A percentile compares a stretch with the other conserved stretches of the same genome.
These are phyloP conservation scores for Calendula officinalis DNA, from an alignment of 129 eudicot genomes.

Conservation along the genomic window DNA sequence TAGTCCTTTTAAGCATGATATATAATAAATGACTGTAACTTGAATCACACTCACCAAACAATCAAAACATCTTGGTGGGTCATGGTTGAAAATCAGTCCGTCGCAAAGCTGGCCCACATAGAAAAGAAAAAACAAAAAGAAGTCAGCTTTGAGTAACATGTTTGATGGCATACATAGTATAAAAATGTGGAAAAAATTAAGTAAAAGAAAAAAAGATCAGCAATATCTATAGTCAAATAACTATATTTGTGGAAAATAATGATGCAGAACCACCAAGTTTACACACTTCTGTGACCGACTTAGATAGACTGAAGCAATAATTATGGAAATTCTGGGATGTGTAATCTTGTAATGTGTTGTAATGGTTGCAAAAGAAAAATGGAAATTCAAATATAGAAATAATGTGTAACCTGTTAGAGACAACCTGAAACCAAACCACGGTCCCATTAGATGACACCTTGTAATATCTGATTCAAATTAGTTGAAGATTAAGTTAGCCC, in stretches of 20 bases:
- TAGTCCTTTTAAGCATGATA: slow-evolving; percentile 13
- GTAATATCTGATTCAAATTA: slow-evolving; percentile 65
- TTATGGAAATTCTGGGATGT: neutral
- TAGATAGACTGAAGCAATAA: slow-evolving; percentile 10
- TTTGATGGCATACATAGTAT: slow-evolving; percentile 4
- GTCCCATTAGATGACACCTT: slow-evolving; percentile 81
- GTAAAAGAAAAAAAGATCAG: neutral
- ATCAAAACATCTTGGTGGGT: slow-evolving; percentile 74
- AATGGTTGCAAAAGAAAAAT: slow-evolving; percentile 2
- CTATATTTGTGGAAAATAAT: neutral
- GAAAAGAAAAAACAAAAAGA: slow-evolving; percentile 20
- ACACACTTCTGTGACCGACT: neutral
- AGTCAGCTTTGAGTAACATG: slow-evolving; percentile 26
- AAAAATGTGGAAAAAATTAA: slow-evolving; percentile 1
- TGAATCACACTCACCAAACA: slow-evolving; percentile 58
- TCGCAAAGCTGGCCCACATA: slow-evolving; percentile 78
- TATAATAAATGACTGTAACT: neutral
- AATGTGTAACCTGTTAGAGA: slow-evolving; percentile 74
- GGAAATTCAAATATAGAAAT: slow-evolving; percentile 25
- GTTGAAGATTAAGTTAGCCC: slow-evolving; percentile 20
- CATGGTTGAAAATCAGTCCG: slow-evolving; percentile 90
- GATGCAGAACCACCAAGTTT: neutral
- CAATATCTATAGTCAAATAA: slow-evolving; percentile 6
- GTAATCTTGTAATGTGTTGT: slow-evolving; percentile 5
- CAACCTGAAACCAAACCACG: slow-evolving; percentile 98